phyloP scores from a whole-genome alignment of 495 filamentous ascomycete species.

The Symbiotaphrina buchneri region DNA sequence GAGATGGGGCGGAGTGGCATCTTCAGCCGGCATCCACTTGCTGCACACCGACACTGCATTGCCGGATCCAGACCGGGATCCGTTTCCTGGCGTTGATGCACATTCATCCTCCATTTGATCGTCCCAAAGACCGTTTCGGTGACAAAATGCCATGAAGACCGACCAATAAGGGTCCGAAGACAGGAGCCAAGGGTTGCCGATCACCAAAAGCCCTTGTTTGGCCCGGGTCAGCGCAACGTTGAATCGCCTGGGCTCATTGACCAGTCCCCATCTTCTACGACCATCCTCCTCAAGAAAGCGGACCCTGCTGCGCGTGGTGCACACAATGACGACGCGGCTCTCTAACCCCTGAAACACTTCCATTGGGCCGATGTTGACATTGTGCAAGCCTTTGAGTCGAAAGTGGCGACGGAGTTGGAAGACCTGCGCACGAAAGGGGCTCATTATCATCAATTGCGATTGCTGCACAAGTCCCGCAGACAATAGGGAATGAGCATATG shows the following conservation, averaged over 20 bases:
- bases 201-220: constrained; percentile 25
- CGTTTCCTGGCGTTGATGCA: neutral
- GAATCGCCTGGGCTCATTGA: constrained; percentile 21
- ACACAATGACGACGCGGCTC: constrained; percentile 27
- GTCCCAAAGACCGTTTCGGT: constrained; percentile 17
- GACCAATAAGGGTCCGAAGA: constrained; percentile 19
- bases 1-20: constrained; percentile 1
- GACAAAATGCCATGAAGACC: constrained; percentile 22
- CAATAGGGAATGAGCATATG: constrained; percentile 18
- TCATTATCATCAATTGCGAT: constrained; percentile 28
- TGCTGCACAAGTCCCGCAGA: constrained; percentile 12
- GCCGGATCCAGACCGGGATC: neutral
- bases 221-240: constrained; percentile 34
- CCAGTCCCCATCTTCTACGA: constrained; percentile 21
- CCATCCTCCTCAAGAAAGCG: constrained; percentile 22
- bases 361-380: constrained; percentile 30
- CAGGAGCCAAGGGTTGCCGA: constrained; percentile 25
- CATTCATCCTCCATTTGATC: constrained; percentile 2
- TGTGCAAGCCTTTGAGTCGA: constrained; percentile 16
- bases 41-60: constrained; percentile 3
- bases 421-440: constrained; percentile 30
- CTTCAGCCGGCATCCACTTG: neutral
- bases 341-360: constrained; percentile 36
- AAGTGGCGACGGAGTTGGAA: constrained; percentile 16
- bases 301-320: constrained; percentile 24